Percentiles rank a stretch among this genome's conserved stretches.
phyloP scores from a whole-genome alignment of 2,329 filamentous ascomycete species.

The Juglanconis oblonga region DNA sequence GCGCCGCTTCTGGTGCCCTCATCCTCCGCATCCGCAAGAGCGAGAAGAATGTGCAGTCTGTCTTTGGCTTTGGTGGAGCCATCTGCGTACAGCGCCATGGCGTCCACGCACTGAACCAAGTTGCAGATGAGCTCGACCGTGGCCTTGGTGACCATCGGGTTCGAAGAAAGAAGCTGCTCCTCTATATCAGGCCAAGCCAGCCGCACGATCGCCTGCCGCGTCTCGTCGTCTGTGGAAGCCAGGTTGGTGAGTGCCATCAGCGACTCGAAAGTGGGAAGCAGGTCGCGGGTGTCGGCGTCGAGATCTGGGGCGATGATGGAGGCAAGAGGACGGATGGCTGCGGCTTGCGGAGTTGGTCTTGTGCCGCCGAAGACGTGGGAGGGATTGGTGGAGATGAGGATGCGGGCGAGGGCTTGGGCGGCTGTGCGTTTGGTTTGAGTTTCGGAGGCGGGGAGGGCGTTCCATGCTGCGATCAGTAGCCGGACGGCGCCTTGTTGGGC shows the following conservation, averaged over 20 bases:
- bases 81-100: conserved; percentile 67
- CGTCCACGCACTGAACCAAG: conserved; percentile 67
- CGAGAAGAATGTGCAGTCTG: conserved; percentile 78
- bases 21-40: conserved; percentile 84
- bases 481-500: conserved; percentile 93
- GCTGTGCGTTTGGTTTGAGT: conserved; percentile 52
- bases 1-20: conserved; percentile 75
- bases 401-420: conserved; percentile 78
- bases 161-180: conserved; percentile 75
- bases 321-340: conserved; percentile 78
- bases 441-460: conserved; percentile 55
- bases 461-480: conserved; percentile 71
- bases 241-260: conserved; percentile 93
- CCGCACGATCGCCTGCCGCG: conserved; percentile 67
- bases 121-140: conserved; percentile 91
- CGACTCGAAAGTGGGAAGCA: conserved; percentile 86
- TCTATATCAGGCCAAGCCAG: conserved; percentile 74
- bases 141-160: conserved; percentile 74
- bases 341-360: conserved; percentile 68
- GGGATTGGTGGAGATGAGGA: conserved; percentile 84
- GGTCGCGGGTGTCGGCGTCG: conserved; percentile 63
- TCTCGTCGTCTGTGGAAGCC: conserved; percentile 71
- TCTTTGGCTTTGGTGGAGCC: conserved; percentile 65
- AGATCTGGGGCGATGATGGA: conserved; percentile 69
- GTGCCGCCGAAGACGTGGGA: conserved; percentile 77